Percentiles rank a stretch among this genome's conserved stretches.
Evolutionary conservation across 2,329 filamentous ascomycete species (phyloP).

Genomic region (Cytospora piceicola): DNA sequence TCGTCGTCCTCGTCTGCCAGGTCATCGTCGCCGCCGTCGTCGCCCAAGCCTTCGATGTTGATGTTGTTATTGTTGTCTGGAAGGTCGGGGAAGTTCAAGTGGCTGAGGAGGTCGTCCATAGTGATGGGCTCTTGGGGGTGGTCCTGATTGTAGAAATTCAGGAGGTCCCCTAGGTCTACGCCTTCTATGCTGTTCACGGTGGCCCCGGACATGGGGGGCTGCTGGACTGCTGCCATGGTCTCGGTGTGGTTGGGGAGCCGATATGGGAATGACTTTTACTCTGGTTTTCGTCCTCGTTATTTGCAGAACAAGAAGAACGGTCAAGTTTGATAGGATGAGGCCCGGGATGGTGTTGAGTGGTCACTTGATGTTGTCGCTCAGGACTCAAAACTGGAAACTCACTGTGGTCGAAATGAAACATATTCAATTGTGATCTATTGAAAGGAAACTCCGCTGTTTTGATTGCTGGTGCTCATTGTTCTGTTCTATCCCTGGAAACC

Average conservation of each 20-base stretch:
- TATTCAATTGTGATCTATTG: not conserved
- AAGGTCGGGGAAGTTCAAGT: no score
- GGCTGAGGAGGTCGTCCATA: no score
- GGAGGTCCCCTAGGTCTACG: not conserved
- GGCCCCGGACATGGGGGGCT: not conserved
- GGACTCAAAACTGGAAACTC: not conserved
- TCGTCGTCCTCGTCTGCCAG: not conserved
- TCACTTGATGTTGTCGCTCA: not conserved
- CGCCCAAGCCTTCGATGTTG: not conserved
- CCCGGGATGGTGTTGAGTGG: not conserved
- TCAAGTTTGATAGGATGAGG: not conserved
- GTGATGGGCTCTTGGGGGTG: not conserved
- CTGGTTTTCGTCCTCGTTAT: not conserved
- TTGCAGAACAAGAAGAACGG: not conserved
- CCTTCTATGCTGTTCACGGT: not conserved
- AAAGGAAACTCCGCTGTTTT: not conserved
- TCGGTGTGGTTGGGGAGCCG: no score
- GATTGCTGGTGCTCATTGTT: constrained; percentile 12
- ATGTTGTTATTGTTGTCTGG: no score
- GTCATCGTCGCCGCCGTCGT: not conserved
- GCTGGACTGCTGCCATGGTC: not conserved
- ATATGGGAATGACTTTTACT: not conserved
- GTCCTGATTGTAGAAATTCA: not conserved
- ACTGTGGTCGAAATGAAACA: not conserved
- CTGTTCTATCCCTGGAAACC: not conserved